Conservation (phyloP, 306 rosid species). For the Sechiopsis laciniata region DNA sequence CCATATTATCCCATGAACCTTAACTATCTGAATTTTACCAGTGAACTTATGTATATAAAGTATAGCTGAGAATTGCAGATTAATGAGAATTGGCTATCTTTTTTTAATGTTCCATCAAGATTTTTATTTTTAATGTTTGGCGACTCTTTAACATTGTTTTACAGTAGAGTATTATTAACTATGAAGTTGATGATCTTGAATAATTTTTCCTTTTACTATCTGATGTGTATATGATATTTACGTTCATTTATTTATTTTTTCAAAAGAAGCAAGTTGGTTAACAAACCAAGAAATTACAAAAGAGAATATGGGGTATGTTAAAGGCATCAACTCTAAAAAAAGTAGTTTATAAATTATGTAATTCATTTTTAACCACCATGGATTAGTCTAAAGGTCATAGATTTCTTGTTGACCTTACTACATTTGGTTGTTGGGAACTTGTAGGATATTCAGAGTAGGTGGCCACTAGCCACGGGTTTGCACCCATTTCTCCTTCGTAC, state of each 20-base stretch:
- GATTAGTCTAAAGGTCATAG: not conserved
- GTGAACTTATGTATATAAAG: not conserved
- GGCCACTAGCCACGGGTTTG: not conserved
- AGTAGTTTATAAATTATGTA: not conserved
- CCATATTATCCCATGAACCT: not conserved
- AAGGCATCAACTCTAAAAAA: not conserved
- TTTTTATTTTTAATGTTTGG: not conserved
- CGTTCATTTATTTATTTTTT: slow-evolving; percentile 1
- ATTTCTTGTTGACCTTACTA: not conserved
- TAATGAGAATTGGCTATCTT: not conserved
- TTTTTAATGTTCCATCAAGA: not conserved
- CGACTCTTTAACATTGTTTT: not conserved
- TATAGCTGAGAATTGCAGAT: not conserved
- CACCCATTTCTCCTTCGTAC: not conserved
- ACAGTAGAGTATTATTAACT: not conserved
- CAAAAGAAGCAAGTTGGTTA: not conserved
- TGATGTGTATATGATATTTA: not conserved
- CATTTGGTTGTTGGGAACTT: not conserved
- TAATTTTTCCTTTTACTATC: not conserved
- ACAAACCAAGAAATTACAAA: not conserved
- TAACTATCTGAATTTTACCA: not conserved
- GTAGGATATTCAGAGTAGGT: not conserved
- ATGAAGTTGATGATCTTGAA: not conserved
- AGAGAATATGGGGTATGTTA: not conserved
- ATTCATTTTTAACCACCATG: not conserved